These are phyloP conservation scores for Aspergillus hancockii DNA, from an alignment of 495 filamentous ascomycete genomes.

Conservation along the genomic window DNA sequence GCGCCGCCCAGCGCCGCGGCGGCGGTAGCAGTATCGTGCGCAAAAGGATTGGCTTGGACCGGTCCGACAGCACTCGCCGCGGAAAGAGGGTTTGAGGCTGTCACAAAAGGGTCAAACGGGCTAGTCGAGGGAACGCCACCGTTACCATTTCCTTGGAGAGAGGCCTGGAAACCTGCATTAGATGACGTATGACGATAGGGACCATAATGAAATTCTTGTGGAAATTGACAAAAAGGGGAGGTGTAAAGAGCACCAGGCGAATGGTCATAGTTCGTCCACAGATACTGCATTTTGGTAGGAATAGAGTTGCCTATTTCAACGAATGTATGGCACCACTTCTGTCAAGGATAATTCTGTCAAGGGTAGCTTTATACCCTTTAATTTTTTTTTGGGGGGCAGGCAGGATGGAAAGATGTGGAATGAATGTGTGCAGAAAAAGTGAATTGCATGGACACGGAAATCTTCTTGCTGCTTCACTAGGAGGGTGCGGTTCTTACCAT, in stretches of 20 bases:
- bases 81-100: constrained; percentile 53
- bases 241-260: background rate
- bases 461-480: background rate
- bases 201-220: background rate
- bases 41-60: constrained; percentile 66
- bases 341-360: background rate
- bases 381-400: background rate
- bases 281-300: background rate
- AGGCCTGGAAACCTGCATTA: constrained; percentile 28
- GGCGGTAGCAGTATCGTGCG: constrained; percentile 54
- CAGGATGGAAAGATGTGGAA: background rate
- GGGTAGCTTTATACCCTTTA: background rate
- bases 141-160: constrained; percentile 47
- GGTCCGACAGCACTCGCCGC: constrained; percentile 48
- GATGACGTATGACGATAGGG: constrained; percentile 19
- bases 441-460: background rate
- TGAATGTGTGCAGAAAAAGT: background rate
- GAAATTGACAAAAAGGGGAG: background rate
- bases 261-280: background rate
- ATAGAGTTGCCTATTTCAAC: background rate
- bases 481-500: constrained; percentile 52
- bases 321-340: background rate
- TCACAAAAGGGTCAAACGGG: constrained; percentile 63
- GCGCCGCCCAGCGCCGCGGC: constrained; percentile 51
- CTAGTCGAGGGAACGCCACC: constrained; percentile 31